Evolutionary conservation across 2,329 filamentous ascomycete species (phyloP).

Genomic region (Fusarium abutilonis): DNA sequence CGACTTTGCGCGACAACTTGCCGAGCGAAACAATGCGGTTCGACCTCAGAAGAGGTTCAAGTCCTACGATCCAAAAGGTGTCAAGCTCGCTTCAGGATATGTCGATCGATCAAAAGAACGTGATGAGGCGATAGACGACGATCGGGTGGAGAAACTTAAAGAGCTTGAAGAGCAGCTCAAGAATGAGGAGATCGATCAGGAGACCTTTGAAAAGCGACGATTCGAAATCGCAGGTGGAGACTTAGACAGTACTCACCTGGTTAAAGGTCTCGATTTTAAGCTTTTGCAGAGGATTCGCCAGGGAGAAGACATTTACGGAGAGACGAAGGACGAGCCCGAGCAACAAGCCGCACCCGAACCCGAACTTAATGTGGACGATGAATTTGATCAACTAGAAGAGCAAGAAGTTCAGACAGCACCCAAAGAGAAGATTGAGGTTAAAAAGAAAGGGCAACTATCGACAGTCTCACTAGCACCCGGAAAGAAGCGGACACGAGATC

Average conservation of each 20-base stretch:
- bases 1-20: conserved; percentile 86
- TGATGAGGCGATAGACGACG: conserved; percentile 62
- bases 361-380: conserved; percentile 67
- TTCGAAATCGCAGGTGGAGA: conserved; percentile 86
- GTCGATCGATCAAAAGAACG: conserved; percentile 80
- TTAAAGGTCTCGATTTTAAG: conserved; percentile 91
- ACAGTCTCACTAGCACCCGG: conserved; percentile 62
- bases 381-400: conserved; percentile 68
- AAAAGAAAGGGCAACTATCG: conserved; percentile 71
- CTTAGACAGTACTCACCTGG: conserved; percentile 80
- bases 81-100: conserved; percentile 82
- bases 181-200: conserved; percentile 82
- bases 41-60: conserved; percentile 77
- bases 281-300: conserved; percentile 74
- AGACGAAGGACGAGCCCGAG: conserved; percentile 44
- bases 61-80: conserved; percentile 83
- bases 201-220: conserved; percentile 78
- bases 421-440: conserved; percentile 58
- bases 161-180: conserved; percentile 85
- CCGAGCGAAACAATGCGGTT: conserved; percentile 70
- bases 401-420: conserved; percentile 63
- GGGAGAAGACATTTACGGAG: conserved; percentile 73
- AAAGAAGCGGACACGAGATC: conserved; percentile 71
- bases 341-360: conserved; percentile 46
- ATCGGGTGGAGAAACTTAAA: conserved; percentile 72